Evolutionary conservation across 1,284 basidiomycete genomes (phyloP).

Genomic region (Papiliotrema nemorosa): DNA sequence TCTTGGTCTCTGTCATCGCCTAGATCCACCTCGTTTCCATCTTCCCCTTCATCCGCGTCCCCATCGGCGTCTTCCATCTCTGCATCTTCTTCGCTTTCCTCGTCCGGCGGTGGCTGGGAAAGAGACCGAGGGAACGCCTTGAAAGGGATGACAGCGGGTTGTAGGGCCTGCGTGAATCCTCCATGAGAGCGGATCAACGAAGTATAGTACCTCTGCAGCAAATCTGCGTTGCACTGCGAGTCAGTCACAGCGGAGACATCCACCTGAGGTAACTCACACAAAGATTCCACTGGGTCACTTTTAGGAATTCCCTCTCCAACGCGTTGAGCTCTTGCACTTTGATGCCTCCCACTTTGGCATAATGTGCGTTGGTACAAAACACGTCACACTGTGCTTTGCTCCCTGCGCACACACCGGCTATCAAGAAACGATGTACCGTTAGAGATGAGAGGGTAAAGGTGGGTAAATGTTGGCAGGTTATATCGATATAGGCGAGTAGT

Average conservation of each 20-base stretch:
- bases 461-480: slow-evolving; percentile 79
- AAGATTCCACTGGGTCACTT: slow-evolving; percentile 84
- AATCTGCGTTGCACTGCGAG: slow-evolving; percentile 45
- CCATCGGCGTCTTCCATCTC: slow-evolving; percentile 4
- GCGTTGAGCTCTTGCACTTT: slow-evolving; percentile 82
- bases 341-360: slow-evolving; percentile 91
- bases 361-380: slow-evolving; percentile 87
- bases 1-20: background rate
- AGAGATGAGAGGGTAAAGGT: slow-evolving; percentile 86
- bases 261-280: slow-evolving; percentile 61
- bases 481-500: slow-evolving; percentile 89
- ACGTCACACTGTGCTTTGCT: slow-evolving; percentile 89
- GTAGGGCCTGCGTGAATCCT: slow-evolving; percentile 38
- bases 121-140: slow-evolving; percentile 32
- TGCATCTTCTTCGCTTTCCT: slow-evolving; percentile 7
- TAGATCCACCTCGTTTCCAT: slow-evolving; percentile 1
- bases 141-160: slow-evolving; percentile 38
- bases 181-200: slow-evolving; percentile 49
- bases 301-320: slow-evolving; percentile 86
- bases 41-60: slow-evolving; percentile 1
- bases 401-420: slow-evolving; percentile 79
- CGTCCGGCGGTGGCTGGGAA: slow-evolving; percentile 17
- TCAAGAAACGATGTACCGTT: slow-evolving; percentile 92
- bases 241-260: background rate
- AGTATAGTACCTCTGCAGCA: slow-evolving; percentile 50